These are phyloP conservation scores for Hirsutella minnesotensis DNA, from an alignment of 2,329 filamentous ascomycete genomes.

Conservation along the genomic window DNA sequence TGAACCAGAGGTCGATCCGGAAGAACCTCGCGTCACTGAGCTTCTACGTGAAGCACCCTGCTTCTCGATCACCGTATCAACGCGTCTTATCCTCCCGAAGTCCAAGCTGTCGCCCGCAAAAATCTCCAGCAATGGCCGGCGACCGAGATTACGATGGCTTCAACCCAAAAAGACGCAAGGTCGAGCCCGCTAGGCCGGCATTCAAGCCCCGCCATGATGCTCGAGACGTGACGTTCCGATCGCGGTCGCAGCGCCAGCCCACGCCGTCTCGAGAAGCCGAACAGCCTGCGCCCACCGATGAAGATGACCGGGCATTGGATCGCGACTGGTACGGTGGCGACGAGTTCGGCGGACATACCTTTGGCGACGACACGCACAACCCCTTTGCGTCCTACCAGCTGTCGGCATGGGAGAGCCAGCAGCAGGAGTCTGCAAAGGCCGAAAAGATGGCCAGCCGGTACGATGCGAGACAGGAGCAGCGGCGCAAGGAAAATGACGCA, in stretches of 20 bases:
- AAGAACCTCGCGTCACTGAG: slow-evolving; percentile 11
- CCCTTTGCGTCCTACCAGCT: slow-evolving; percentile 72
- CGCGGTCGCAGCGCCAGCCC: slow-evolving; percentile 20
- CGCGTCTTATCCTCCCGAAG: not conserved
- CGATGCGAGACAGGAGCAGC: slow-evolving; percentile 63
- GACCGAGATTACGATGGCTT: slow-evolving; percentile 25
- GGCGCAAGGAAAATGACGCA: slow-evolving; percentile 88
- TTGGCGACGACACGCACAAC: slow-evolving; percentile 88
- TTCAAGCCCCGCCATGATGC: slow-evolving; percentile 19
- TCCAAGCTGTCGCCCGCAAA: not conserved
- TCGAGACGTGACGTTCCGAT: slow-evolving; percentile 20
- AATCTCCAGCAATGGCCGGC: slow-evolving; percentile 17
- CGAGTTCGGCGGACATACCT: slow-evolving; percentile 67
- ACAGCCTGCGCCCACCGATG: slow-evolving; percentile 49
- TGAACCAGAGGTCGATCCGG: not conserved
- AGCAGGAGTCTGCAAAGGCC: slow-evolving; percentile 64
- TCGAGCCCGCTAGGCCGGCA: slow-evolving; percentile 19
- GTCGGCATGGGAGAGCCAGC: slow-evolving; percentile 60
- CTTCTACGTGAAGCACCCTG: no score
- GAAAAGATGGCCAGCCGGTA: slow-evolving; percentile 69
- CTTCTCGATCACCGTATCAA: not conserved
- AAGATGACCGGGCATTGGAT: slow-evolving; percentile 67
- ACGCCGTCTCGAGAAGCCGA: slow-evolving; percentile 27
- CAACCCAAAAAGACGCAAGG: slow-evolving; percentile 25
- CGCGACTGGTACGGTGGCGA: slow-evolving; percentile 90